Conservation (phyloP, 2,329 filamentous ascomycete genomes). For the Atkinsonella texensis region DNA sequence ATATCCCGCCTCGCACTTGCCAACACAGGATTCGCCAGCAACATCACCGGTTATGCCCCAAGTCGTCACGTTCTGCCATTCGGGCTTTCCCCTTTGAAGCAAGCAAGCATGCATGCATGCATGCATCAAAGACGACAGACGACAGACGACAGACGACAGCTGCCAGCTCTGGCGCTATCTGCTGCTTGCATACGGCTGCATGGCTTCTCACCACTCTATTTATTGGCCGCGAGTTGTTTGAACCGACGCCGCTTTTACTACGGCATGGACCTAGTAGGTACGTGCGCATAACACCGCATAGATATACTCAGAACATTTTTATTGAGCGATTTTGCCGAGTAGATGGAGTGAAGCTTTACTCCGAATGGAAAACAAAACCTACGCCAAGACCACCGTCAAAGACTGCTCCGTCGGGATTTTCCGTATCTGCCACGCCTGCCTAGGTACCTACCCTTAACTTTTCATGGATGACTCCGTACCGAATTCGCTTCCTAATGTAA, state of each 20-base stretch:
- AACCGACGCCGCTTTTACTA: constrained; percentile 1
- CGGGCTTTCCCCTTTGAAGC: background rate
- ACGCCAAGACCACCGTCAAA: background rate
- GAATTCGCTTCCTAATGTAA: too few species aligned
- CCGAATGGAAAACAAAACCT: background rate
- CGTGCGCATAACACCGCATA: too few species aligned
- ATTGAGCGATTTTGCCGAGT: background rate
- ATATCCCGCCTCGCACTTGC: background rate
- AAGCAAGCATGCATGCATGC: too few species aligned
- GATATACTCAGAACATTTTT: too few species aligned
- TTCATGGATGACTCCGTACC: too few species aligned
- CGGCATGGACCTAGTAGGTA: background rate
- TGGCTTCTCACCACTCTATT: background rate
- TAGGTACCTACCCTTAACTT: too few species aligned
- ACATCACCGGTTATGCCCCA: constrained; percentile 3
- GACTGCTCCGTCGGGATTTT: background rate
- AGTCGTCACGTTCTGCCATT: constrained; percentile 2
- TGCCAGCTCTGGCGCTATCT: background rate
- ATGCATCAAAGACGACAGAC: background rate
- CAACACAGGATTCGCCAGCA: constrained; percentile 1
- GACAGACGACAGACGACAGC: background rate
- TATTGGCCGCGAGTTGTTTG: background rate
- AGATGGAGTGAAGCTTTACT: background rate
- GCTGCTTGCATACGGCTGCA: background rate
- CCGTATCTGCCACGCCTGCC: background rate